Conservation (phyloP, 345 rosid species). For the Gossypium bickii region DNA sequence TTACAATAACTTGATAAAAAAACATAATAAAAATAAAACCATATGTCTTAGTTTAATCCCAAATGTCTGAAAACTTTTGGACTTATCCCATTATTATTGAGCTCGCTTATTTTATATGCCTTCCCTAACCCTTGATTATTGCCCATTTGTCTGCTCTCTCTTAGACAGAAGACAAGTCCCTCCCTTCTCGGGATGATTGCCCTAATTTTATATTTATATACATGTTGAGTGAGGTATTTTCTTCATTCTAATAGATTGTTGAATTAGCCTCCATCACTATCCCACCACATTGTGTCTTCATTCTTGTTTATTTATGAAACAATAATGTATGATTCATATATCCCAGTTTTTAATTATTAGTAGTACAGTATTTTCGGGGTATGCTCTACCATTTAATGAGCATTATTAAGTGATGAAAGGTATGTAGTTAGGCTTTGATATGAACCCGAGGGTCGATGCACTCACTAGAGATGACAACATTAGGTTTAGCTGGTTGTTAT, state of each 20-base stretch:
- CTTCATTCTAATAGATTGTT: too few relatives aligned
- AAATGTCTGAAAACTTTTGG: slow-evolving; percentile 16
- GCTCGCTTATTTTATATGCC: slow-evolving; percentile 25
- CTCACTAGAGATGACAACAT: too few relatives aligned
- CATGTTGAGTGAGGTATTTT: too few relatives aligned
- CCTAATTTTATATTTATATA: neutral
- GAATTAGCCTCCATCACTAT: neutral
- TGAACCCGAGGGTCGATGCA: neutral
- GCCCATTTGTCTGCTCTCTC: slow-evolving; percentile 31
- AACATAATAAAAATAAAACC: too few relatives aligned
- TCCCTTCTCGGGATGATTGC: neutral
- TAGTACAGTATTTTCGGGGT: neutral
- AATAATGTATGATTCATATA: neutral
- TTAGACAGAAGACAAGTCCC: slow-evolving; percentile 3
- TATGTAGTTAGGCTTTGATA: neutral
- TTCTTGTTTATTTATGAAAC: neutral
- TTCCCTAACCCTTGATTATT: slow-evolving; percentile 26
- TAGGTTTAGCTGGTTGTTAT: too few relatives aligned
- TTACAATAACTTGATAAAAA: too few relatives aligned
- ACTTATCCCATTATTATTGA: slow-evolving; percentile 31
- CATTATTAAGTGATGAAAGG: neutral
- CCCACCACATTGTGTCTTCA: neutral
- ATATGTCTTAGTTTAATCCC: slow-evolving; percentile 9
- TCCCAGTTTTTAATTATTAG: neutral
- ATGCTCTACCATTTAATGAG: neutral